Evolutionary conservation across 805 yeast species (phyloP), one percentile per base, ranked within the genome.

Genomic region (Ogataea thermomethanolica): DNA sequence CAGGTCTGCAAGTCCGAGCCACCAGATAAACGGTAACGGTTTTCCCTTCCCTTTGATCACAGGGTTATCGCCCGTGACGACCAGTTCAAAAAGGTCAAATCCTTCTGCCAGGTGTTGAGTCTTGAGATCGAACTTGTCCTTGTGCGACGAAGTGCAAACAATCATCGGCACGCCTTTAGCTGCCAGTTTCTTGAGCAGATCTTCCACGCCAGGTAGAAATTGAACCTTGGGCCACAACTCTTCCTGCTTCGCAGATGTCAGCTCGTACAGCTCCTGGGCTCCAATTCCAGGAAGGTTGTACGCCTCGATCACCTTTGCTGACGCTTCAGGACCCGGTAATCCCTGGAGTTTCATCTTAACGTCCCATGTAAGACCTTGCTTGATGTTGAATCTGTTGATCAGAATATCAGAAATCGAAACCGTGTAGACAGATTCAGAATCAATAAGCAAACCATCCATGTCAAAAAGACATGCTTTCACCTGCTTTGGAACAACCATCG

Each of bases 11-110:
- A 93, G 71, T 31, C 97, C 95, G 3, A 80, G 71, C 48, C 77
- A 76, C 95, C 95, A 93, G 48, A 93, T 89, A 59, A 90, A 95
- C 2, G 99, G 99, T 44, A 71, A 70, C 10, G 99, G 99, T 60
- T 93, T 93, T 5, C 99, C 98, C 47, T 81, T 74, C 3, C 96
- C 98, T 11, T 67, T 70, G 42, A 93, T 78, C 31, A 95, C 74
- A 25, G 77, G 67, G 56, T 93, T 93, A 65, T 93, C 99, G 5
- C 98, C 98, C 1, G 91, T 83, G 25, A 91, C 84, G 14, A 84
- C 69, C 48, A 61, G 62, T 10, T 71, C 69, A 55, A 93, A 93
- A 24, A 73, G 57, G 2, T 73, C 72, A 51, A 87, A 85, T 1
- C 80, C 78, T 2, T 45, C 45, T 15, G 65, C 61, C 35, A 89